A percentile compares a stretch with the other conserved stretches of the same genome.
Evolutionary conservation across 352 stramenopile species (phyloP).

Genomic region (Globisporangium acanthophoron): DNA sequence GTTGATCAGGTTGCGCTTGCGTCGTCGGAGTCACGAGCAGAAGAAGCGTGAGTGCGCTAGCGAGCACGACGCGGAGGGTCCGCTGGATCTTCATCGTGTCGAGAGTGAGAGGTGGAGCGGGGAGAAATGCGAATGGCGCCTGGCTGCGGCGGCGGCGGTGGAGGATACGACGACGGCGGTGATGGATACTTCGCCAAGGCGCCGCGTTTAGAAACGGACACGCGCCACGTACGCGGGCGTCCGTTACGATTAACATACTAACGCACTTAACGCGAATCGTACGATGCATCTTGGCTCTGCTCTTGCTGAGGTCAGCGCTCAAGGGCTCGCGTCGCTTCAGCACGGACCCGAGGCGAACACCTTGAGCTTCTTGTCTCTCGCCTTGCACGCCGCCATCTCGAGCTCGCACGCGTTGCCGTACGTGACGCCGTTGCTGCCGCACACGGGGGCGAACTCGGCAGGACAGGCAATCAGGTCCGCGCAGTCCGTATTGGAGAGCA

Average conservation of each 20-base stretch:
- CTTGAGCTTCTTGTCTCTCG: conserved; percentile 1
- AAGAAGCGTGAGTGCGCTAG: neutral
- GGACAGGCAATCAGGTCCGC: conserved; percentile 4
- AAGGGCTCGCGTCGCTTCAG: neutral
- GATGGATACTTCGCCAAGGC: too few species aligned
- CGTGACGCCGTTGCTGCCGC: conserved; percentile 15
- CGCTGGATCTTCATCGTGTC: conserved; percentile 5
- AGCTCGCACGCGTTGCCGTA: conserved; percentile 20
- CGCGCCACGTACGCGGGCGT: too few species aligned
- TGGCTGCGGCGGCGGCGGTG: too few species aligned
- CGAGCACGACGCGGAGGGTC: neutral
- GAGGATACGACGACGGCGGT: too few species aligned
- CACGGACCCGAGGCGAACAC: neutral
- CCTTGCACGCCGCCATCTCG: conserved; percentile 9
- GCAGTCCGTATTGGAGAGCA: neutral
- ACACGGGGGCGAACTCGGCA: conserved; percentile 11
- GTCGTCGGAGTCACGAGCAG: neutral
- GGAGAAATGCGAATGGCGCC: conserved; percentile 1
- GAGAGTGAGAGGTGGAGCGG: neutral
- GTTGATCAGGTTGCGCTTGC: neutral
- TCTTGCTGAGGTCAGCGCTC: neutral
- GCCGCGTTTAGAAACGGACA: too few species aligned
- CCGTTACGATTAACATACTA: too few species aligned
- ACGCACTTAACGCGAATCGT: too few species aligned
- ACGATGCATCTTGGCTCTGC: too few species aligned